Base-by-base conservation (phyloP, 2,329 filamentous ascomycete species). In the Hypoxylon sp. region DNA sequence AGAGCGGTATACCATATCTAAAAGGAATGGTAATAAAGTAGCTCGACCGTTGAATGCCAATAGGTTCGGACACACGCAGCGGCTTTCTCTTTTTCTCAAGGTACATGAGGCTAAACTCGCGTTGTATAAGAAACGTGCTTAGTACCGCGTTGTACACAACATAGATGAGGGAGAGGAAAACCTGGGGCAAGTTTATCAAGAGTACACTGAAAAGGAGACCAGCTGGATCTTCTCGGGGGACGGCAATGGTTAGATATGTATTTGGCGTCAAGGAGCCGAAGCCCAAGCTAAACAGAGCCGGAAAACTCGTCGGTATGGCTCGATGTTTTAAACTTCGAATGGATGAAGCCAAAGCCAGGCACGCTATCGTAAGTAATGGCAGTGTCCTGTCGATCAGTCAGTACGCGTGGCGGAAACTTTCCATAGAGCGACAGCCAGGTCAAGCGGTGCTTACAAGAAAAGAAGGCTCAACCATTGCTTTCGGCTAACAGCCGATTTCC, bases 21-120 rank as follows among this genome's bases (percentile, higher is more conserved):
- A 77, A 75, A 1, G 80, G 80, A 2, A 84, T 58, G 2, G 72
- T 73, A 7, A 83, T 75, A 42, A 73, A 78, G 56, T 79, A 80
- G 2, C 72, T 77, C 0, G 73, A 74, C 1, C 77, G 69, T 60
- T 83, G 79, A 3, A 70, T 65, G 3, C 74, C 75, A 0, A 58
- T 55, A 0, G 76, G 78, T 48, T 72, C 70, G 0, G 76, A 78
- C 0, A 81, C 78, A 5, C 78, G 73, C 1, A 81, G 66, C 0
- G 74, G 57, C 38, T 77, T 78, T 1, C 74, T 67, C 4, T 38
- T 9, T 9, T 66, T 15, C 0, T 49, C 23, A 5, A 20, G 13
- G 20, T 35, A 20, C 27, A 47, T 6, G 2, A 35, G 43, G 18
- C 43, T 47, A 20, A 47, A 47, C 3, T 47, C 43, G 27, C 29